Conservation (phyloP, 805 yeast genomes). For the Candida khao-thaluensis region DNA sequence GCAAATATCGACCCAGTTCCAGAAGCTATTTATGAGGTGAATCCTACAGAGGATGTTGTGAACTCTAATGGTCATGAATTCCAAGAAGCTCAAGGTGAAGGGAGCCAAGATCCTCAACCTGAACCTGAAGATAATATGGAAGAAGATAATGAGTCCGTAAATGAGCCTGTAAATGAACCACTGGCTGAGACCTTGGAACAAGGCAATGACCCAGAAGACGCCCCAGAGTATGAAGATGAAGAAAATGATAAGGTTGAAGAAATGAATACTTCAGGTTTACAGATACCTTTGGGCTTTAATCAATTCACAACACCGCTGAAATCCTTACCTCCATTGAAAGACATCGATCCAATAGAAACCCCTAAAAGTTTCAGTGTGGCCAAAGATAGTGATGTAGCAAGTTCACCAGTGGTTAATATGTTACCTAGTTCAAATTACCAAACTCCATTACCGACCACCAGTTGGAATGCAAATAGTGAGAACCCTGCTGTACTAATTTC, state of each 20-base stretch:
- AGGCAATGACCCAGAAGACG: not conserved
- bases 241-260: slow-evolving; percentile 13
- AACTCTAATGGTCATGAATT: too few relatives aligned
- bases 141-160: not conserved
- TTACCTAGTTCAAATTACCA: slow-evolving; percentile 9
- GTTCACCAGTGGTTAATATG: slow-evolving; percentile 17
- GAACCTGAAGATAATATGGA: not conserved
- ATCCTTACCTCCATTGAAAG: slow-evolving; percentile 41
- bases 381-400: slow-evolving; percentile 27
- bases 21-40: slow-evolving; percentile 1
- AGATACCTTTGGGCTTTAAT: slow-evolving; percentile 9
- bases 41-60: too few relatives aligned
- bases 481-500: slow-evolving; percentile 20
- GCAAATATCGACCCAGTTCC: not conserved
- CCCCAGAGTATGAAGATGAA: slow-evolving; percentile 5
- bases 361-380: slow-evolving; percentile 44
- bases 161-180: not conserved
- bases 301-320: slow-evolving; percentile 42
- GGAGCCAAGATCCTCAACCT: not conserved
- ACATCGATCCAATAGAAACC: slow-evolving; percentile 40
- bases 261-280: slow-evolving; percentile 13
- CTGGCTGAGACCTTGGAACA: not conserved
- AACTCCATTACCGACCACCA: not conserved
- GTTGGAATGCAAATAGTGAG: slow-evolving; percentile 1
- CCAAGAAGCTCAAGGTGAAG: too few relatives aligned